Base-by-base conservation (phyloP, 257 asterid genomes). In the Asclepias syriaca region DNA sequence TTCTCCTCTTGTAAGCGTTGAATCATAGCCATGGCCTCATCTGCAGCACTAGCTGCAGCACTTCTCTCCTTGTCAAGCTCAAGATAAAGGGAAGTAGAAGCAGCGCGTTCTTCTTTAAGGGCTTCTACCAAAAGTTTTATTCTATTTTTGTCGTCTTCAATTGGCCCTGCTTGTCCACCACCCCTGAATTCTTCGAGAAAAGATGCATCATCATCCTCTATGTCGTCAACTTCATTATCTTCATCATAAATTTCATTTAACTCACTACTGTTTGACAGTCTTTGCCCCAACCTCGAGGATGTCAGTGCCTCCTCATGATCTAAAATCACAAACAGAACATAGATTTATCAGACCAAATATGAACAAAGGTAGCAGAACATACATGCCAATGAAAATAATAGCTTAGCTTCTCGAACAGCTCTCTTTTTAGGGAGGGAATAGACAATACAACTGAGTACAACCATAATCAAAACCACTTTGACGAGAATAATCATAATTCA, bases 11-110 rank as follows among this genome's bases (percentile, higher is more conserved):
- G 97, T n/a, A 94, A 89, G 40, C 99, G 96, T 27, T 83, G 85
- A 78, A 94, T 94, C 99, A 94, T 94, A 63, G 97, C 96, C 97
- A 94, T 88, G 54, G 97, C 96, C 88, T 91, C 99, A 53, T 94
- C 99, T 19, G 99, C 99, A 74, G 99, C 97, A 75, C 77, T 68
- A 46, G 97, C 96, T 32, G 99, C 95, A 34, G 99, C 93, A 83
- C 81, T 86, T 84, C 97, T 88, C 84, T 94, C 99, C 88, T 87
- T 87, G 76, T 94, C 97, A 59, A 94, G 99, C 81, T 94, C 99
- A 21, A 74, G 65, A 59, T 56, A 71, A 64, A 82, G 82, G 18
- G 81, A 80, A 56, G 57, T 45, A 63, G 66, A 58, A 68, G 85
- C 85, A 61, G 87, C 82, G 57, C 83, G 88, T 77, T 85, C 96